A percentile compares a stretch with the other conserved stretches of the same genome.
These are phyloP conservation scores for Podosphaera xanthii DNA, from an alignment of 2,329 filamentous ascomycete species.

Conservation along the genomic window DNA sequence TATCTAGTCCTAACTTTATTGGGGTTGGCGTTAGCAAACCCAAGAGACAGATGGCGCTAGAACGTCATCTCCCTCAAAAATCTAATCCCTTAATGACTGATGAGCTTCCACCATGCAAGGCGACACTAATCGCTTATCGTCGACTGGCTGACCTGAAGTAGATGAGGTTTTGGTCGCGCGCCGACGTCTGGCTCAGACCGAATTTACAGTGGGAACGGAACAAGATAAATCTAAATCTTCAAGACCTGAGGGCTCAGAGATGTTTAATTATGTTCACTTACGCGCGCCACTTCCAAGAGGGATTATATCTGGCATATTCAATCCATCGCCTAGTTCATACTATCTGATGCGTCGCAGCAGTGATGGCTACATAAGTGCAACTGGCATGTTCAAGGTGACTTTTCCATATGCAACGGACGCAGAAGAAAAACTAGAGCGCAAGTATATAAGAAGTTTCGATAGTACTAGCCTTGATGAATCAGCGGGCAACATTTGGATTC, in stretches of 20 bases:
- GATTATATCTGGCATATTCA: conserved; percentile 81
- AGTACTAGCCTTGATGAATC: conserved; percentile 79
- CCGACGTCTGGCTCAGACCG: conserved; percentile 78
- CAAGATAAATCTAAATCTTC: conserved; percentile 46
- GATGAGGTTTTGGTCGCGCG: conserved; percentile 33
- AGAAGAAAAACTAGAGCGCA: conserved; percentile 56
- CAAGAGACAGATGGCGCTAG: conserved; percentile 5
- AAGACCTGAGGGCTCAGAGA: conserved; percentile 50
- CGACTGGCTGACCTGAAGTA: conserved; percentile 8
- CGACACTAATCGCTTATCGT: conserved; percentile 6
- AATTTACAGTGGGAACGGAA: conserved; percentile 62
- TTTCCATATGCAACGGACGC: conserved; percentile 53
- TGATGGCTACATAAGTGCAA: conserved; percentile 67
- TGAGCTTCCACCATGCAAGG: conserved; percentile 40
- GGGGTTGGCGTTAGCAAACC: too few relatives aligned
- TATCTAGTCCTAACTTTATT: too few relatives aligned
- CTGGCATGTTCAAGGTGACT: conserved; percentile 80
- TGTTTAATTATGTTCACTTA: conserved; percentile 90
- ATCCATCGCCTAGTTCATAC: conserved; percentile 66
- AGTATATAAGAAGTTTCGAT: conserved; percentile 61
- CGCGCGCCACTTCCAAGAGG: conserved; percentile 82
- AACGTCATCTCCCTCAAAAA: conserved; percentile 28
- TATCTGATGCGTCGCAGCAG: conserved; percentile 85
- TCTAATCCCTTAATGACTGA: conserved; percentile 45
- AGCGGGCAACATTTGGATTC: conserved; percentile 91